Evolutionary conservation across 2,329 filamentous ascomycete species (phyloP), one percentile per base, ranked within the genome.

Genomic region (Aspergillus hiratsukae): DNA sequence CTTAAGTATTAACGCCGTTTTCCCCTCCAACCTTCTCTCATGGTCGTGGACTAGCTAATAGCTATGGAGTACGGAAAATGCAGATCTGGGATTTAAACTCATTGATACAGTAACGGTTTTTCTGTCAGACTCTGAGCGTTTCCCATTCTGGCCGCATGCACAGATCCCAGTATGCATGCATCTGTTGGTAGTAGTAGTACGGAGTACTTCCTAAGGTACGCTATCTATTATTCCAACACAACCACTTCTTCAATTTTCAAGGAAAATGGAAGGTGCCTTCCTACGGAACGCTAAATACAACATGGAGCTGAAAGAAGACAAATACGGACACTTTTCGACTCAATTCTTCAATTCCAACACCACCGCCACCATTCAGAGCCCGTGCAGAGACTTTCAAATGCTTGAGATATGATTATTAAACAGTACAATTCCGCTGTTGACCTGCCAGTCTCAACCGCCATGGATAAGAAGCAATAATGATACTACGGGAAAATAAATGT

Each of bases 101-200:
- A 35, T 28, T 23, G 35, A 46, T 27, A 25, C n/a, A 11, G 35
- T 48, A 46, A 53, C 29, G 37, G 29, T 41, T 43, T 37, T 28
- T 46, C 52, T 31, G 51, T 49, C 53, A 50, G 49, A 57, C 53
- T 50, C 48, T 57, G 53, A 37, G 49, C 49, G 51, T 66, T 68
- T 35, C 64, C 65, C 52, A 56, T 66, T 63, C 58, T 50, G 61
- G 62, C 62, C 45, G 49, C 63, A 54, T 67, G 60, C 61, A 52
- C 54, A 59, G 52, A 53, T 55, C 54, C 55, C 51, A 48, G 49
- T 27, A 40, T 51, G 52, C 51, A 57, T 57, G 53, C 46, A 59
- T 37, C 55, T 35, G 31, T 35, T 35, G 31, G 31, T 35, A 35
- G 8, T 28, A 28, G 31, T n/a, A 52, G 40, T 29, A 48, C 23